Base-by-base conservation (phyloP, 2,329 filamentous ascomycete genomes). In the Nigrospora oryzae region DNA sequence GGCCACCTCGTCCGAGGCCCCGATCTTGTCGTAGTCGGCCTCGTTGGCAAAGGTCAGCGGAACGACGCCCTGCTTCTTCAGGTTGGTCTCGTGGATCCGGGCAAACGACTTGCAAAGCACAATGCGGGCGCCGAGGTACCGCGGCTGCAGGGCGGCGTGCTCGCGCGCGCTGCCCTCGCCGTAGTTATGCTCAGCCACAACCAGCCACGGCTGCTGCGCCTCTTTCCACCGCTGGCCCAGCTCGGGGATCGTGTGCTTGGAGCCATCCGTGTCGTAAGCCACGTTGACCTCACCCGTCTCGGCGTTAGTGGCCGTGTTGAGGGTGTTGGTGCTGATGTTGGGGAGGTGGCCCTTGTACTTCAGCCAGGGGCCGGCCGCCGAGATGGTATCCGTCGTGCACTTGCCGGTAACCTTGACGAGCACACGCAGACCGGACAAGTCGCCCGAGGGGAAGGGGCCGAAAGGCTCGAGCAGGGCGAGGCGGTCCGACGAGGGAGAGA, bases 281-380 rank as follows among this genome's bases (percentile, higher is more conserved):
- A 79, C 83, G 65, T 97, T 97, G 52, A 93, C 90, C 66, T 95
- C 90, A 55, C 84, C 86, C 0, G 91, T 98, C 50, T 87, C 88
- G 37, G 86, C 89, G 66, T 96, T 96, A 62, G 90, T 77, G 48
- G 93, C 93, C 44, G 89, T 93, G 68, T 96, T 96, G 53, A 98
- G 81, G 3, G 93, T 98, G 77, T 98, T 98, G 62, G 89, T 89
- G 56, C 84, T 86, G 65, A 98, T 98, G 74, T 98, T 98, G 64
- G 93, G 89, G 51, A 98, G 80, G 67, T 98, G 93, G 51, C 93
- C 93, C 75, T 97, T 97, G 81, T 97, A 98, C 70, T 97, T 97
- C 55, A 98, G 80, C 91, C 91, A 97, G 14, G 91, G 91, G 6
- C 91, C 91, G 1, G 91, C 91, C 32, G 91, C 91, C 34, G 90